Percentiles rank a stretch among this genome's conserved stretches.
Conservation (phyloP, 768 basidiomycete genomes). For the Rhizopogon vesiculosus region DNA sequence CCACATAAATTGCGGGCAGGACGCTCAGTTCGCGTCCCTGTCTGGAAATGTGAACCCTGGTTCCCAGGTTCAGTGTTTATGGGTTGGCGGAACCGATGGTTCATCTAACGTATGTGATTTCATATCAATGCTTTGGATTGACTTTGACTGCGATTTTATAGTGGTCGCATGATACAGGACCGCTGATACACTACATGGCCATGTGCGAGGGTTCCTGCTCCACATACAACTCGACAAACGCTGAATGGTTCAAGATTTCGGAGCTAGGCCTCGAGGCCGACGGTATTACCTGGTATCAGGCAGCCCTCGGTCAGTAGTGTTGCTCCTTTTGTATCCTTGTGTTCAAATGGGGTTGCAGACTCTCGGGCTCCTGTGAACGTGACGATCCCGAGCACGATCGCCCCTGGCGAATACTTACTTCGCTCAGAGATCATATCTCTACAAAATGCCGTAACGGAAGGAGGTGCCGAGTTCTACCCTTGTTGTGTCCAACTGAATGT, state of each 20-base stretch:
- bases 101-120: slow-evolving; percentile 22
- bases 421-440: slow-evolving; percentile 79
- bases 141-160: slow-evolving; percentile 6
- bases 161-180: slow-evolving; percentile 60
- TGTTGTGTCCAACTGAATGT: slow-evolving; percentile 25
- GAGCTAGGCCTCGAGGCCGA: slow-evolving; percentile 39
- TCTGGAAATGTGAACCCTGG: slow-evolving; percentile 59
- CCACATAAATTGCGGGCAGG: slow-evolving; percentile 56
- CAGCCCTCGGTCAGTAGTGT: slow-evolving; percentile 39
- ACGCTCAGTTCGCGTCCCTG: slow-evolving; percentile 42
- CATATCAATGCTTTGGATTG: background rate
- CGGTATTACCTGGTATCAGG: slow-evolving; percentile 43
- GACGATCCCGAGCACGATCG: slow-evolving; percentile 46
- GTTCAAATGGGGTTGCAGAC: slow-evolving; percentile 18
- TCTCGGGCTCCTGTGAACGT: slow-evolving; percentile 34
- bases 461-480: slow-evolving; percentile 47
- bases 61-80: slow-evolving; percentile 45
- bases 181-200: slow-evolving; percentile 59
- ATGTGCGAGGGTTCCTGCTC: too few relatives aligned
- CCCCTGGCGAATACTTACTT: slow-evolving; percentile 66
- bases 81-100: slow-evolving; percentile 42
- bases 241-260: slow-evolving; percentile 73
- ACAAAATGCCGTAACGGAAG: slow-evolving; percentile 48
- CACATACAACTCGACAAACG: slow-evolving; percentile 50
- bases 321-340: background rate